A percentile compares a stretch with the other conserved stretches of the same genome.
phyloP scores from a whole-genome alignment of 2,329 filamentous ascomycete species.

The Truncatella angustata region DNA sequence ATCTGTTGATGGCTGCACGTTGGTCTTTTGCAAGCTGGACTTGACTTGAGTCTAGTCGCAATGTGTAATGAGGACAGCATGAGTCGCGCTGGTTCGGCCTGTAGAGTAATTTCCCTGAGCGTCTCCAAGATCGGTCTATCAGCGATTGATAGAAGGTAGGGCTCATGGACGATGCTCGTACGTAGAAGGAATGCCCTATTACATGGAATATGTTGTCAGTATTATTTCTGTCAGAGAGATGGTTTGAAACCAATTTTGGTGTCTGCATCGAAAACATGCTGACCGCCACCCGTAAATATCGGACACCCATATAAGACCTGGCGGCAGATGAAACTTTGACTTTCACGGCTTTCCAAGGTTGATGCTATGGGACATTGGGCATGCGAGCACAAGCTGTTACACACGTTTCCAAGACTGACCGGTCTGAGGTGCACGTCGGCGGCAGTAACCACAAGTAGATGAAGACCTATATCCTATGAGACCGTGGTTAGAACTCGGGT shows the following conservation, averaged over 20 bases:
- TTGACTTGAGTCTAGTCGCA: conserved; percentile 64
- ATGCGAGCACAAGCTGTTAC: conserved; percentile 17
- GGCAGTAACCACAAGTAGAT: conserved; percentile 53
- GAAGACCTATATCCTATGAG: conserved; percentile 50
- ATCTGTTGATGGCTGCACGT: conserved; percentile 72
- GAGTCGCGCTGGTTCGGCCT: conserved; percentile 74
- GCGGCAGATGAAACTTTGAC: too few species aligned
- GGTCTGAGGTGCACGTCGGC: conserved; percentile 37
- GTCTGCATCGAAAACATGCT: too few species aligned
- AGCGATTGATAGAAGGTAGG: conserved; percentile 69
- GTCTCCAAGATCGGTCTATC: conserved; percentile 74
- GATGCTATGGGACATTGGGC: background rate
- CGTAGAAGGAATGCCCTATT: conserved; percentile 72
- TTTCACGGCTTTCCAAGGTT: too few species aligned
- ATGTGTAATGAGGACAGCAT: conserved; percentile 91
- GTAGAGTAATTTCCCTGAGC: conserved; percentile 70
- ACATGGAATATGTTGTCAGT: too few species aligned
- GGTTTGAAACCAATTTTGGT: background rate
- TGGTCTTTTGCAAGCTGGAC: conserved; percentile 71
- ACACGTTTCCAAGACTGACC: conserved; percentile 50
- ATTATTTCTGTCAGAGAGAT: conserved; percentile 11
- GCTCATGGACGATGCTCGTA: conserved; percentile 57
- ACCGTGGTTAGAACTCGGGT: conserved; percentile 12
- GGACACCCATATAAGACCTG: too few species aligned
- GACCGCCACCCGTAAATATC: too few species aligned